Conservation (phyloP, 208 protist species). For the Trypanosoma congolense region DNA sequence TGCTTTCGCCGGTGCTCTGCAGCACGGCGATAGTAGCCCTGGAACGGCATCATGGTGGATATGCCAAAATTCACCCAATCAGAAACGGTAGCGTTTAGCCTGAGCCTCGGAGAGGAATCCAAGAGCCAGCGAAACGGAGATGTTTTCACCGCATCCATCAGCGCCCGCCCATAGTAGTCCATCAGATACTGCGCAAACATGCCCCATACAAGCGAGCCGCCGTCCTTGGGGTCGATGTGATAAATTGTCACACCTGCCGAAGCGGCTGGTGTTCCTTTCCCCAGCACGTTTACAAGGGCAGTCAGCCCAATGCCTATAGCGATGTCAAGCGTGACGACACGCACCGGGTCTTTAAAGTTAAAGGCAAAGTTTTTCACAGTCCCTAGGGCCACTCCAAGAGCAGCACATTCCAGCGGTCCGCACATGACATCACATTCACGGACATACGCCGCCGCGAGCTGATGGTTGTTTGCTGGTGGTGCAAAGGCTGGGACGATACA, state of each 20-base stretch:
- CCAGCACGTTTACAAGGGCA: not conserved
- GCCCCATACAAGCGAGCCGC: slow-evolving; percentile 59
- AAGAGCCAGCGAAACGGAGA: slow-evolving; percentile 29
- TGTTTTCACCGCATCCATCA: slow-evolving; percentile 11
- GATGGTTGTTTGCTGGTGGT: slow-evolving; percentile 51
- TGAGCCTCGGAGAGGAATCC: slow-evolving; percentile 16
- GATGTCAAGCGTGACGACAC: slow-evolving; percentile 63
- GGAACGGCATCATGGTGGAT: slow-evolving; percentile 23
- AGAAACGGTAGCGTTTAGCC: slow-evolving; percentile 15
- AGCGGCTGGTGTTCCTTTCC: not conserved
- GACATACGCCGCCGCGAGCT: slow-evolving; percentile 24
- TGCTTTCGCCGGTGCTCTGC: slow-evolving; percentile 11
- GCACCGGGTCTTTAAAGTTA: slow-evolving; percentile 24
- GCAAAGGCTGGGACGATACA: slow-evolving; percentile 31
- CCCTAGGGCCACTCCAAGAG: slow-evolving; percentile 53
- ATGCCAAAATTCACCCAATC: slow-evolving; percentile 29
- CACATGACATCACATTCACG: slow-evolving; percentile 9
- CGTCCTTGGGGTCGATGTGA: not conserved
- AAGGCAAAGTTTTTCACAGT: slow-evolving; percentile 43
- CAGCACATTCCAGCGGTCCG: slow-evolving; percentile 38
- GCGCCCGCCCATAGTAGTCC: slow-evolving; percentile 64
- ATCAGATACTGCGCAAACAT: slow-evolving; percentile 72
- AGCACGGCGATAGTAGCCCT: slow-evolving; percentile 14
- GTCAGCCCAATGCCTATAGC: slow-evolving; percentile 44
- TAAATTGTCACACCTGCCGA: slow-evolving; percentile 5